phyloP scores from a whole-genome alignment of 148 eudicot genomes.

The Rhododendron mucronatum region DNA sequence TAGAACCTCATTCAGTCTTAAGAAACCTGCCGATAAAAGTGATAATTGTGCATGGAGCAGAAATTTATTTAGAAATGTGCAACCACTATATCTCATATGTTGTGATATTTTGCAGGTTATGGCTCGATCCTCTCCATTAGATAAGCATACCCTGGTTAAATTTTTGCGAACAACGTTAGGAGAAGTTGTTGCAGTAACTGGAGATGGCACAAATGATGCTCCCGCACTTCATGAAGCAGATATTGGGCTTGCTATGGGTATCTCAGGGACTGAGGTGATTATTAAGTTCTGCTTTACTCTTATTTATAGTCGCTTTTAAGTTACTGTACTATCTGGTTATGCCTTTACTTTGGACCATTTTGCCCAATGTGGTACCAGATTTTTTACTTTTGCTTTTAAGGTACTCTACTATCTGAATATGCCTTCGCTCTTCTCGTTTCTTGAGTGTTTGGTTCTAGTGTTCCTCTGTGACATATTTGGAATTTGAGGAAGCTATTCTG shows the following conservation, averaged over 20 bases:
- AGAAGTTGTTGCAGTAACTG: conserved; percentile 90
- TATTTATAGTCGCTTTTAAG: background rate
- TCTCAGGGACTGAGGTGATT: conserved; percentile 79
- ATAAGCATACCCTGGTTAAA: conserved; percentile 71
- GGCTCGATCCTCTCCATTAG: conserved; percentile 91
- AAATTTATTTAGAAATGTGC: background rate
- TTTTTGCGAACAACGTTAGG: conserved; percentile 61
- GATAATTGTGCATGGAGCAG: background rate
- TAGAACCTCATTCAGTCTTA: background rate
- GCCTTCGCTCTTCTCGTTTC: background rate
- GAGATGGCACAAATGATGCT: conserved; percentile 94
- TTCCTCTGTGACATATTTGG: background rate
- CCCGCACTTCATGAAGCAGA: conserved; percentile 95
- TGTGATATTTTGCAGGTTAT: conserved; percentile 46
- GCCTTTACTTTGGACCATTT: background rate
- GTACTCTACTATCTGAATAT: background rate
- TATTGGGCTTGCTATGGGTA: conserved; percentile 94
- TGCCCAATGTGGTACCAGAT: background rate
- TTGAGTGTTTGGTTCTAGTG: background rate
- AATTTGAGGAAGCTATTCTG: background rate
- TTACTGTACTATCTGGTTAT: background rate
- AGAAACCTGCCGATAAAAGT: background rate
- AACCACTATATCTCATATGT: background rate
- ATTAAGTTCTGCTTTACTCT: background rate
- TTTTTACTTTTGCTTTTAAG: background rate